Evolutionary conservation across 2,329 filamentous ascomycete species (phyloP), one percentile per base, ranked within the genome.

Genomic region (Byssochlamys sp.): DNA sequence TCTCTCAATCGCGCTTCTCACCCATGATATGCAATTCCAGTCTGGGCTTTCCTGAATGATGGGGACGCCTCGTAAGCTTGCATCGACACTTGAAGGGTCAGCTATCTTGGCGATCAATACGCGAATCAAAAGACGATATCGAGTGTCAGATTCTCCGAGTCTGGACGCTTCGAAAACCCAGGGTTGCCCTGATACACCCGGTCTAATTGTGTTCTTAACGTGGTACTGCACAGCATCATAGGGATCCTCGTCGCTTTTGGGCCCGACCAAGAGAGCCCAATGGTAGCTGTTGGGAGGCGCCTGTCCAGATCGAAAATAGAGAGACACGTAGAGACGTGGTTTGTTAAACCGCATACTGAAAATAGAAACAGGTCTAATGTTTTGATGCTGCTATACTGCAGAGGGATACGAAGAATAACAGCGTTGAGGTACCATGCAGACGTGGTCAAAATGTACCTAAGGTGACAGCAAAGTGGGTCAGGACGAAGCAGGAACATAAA

Each of bases 151-250:
- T 12, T 54, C 53, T 12, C 26, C 24, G 19, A 54, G 53, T 45
- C 35, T 54, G n/a, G 53, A 35, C 10, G 14, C 33, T 54, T 54
- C 53, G 53, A 54, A 39, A 24, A 54, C 53, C 31, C 53, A 39
- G 6, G 53, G 53, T 39, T 39, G 53, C 12, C 31, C 53, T 24
- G 28, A 54, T 19, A 54, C 31, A 39, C 14, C 53, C 2, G 29
- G 53, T 5, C 45, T 31, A 19, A 54, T 39, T 19, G 53, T 54
- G 12, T 54, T 54, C 39, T 54, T 54, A n/a, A 45, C 31, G 26
- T 54, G 53, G 27, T 54, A 54, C 31, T 35, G 53, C 29, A 54
- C 14, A 39, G 28, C 31, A 10, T 39, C 28, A 27, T 39, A 54
- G 10, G 31, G 53, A 26, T 54, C 24, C 5, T 51, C 11, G 24